Base-by-base conservation (phyloP, 2,329 filamentous ascomycete genomes). In the Paraconiothyrium sp. region DNA sequence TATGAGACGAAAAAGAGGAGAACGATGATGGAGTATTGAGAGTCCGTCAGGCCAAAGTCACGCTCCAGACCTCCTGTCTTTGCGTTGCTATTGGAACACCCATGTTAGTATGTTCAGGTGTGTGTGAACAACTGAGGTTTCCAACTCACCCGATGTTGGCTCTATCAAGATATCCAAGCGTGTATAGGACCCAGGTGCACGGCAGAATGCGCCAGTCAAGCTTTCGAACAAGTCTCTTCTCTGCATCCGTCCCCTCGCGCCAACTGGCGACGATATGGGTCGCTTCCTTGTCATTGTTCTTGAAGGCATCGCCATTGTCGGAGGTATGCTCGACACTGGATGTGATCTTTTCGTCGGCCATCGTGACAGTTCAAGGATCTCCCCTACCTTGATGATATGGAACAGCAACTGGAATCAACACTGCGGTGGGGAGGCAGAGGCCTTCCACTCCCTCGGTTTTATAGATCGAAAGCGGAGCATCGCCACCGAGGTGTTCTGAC, bases 1-100 rank as follows among this genome's bases (percentile, higher is more conserved):
- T 97, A 97, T 0, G 91, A 93, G 54, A 96, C 84, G 80, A 96
- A 97, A 81, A 97, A 97, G 68, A 96, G 90, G 37, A 91, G 92
- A 8, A 97, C 83, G 0, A 89, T 86, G 24, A 86, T 83, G 76
- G 94, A 94, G 80, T 93, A 97, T 72, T 91, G 83, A 6, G 83
- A 78, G 2, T 85, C 83, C 0, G 84, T 84, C 82, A 94, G 86
- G 35, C 85, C 67, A 7, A 95, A 80, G 60, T 91, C 88, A 11
- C 83, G 72, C 58, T 84, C 76, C 2, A 89, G 76, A 14, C 86
- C 85, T n/a, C 83, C 85, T 24, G 88, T 81, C 70, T 86, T 86
- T 2, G 86, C 92, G 79, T 84, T 95, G 48, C 92, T 50, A 50
- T 13, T 3, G 41, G 13, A 44, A 9, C 8, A 44, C 16, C 13